Percentiles rank a stretch among this genome's conserved stretches.
These are phyloP conservation scores for Scortechinia acanthostroma DNA, from an alignment of 2,329 filamentous ascomycete species.

Conservation along the genomic window DNA sequence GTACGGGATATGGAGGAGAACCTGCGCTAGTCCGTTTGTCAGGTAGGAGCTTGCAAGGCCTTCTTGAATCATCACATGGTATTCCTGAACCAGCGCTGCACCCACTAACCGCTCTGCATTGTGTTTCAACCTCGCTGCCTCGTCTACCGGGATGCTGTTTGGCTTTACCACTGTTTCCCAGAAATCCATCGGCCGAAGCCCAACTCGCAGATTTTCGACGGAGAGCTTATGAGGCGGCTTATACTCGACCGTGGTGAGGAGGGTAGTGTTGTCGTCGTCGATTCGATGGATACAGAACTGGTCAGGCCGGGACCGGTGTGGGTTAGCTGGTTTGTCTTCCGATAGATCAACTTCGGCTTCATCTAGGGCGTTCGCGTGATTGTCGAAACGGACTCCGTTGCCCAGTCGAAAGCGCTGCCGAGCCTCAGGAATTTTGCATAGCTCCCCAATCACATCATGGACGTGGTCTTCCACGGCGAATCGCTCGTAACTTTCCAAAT, in stretches of 20 bases:
- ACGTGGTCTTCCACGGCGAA: slow-evolving; percentile 13
- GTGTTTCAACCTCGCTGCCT: slow-evolving; percentile 8
- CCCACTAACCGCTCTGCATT: slow-evolving; percentile 11
- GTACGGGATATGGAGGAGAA: slow-evolving; percentile 11
- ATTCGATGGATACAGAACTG: slow-evolving; percentile 12
- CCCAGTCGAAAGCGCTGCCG: slow-evolving; percentile 10
- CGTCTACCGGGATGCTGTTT: background rate
- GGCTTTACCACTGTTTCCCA: slow-evolving; percentile 8
- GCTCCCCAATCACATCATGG: slow-evolving; percentile 10
- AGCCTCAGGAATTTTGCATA: slow-evolving; percentile 11
- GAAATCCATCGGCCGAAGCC: slow-evolving; percentile 10
- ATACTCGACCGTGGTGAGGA: slow-evolving; percentile 8
- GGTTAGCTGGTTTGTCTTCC: slow-evolving; percentile 4
- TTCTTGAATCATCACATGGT: slow-evolving; percentile 17
- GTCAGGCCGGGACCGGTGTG: slow-evolving; percentile 8
- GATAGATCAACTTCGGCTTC: slow-evolving; percentile 5
- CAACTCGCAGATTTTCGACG: slow-evolving; percentile 6
- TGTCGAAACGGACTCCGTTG: slow-evolving; percentile 11
- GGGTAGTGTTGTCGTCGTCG: slow-evolving; percentile 6
- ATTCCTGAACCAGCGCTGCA: slow-evolving; percentile 14
- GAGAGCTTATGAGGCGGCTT: slow-evolving; percentile 8
- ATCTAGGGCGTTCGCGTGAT: slow-evolving; percentile 10
- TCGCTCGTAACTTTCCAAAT: slow-evolving; percentile 10
- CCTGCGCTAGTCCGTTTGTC: slow-evolving; percentile 10
- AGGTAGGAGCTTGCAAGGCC: slow-evolving; percentile 15